These are phyloP conservation scores for Limtongozyma cylindracea DNA, from an alignment of 805 yeast species.

Conservation along the genomic window DNA sequence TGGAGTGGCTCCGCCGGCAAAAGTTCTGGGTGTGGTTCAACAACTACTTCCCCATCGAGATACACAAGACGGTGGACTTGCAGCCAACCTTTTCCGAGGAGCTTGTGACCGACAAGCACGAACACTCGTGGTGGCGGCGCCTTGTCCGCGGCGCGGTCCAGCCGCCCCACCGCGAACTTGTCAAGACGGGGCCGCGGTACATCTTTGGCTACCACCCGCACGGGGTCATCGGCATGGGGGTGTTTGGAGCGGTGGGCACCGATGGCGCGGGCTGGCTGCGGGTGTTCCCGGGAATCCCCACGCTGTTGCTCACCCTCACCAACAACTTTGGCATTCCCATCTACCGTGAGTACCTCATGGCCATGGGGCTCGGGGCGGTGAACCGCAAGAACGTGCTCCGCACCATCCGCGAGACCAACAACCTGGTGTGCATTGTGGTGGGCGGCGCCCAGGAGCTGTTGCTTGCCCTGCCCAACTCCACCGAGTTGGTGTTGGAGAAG, in stretches of 20 bases:
- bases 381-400: conserved; percentile 45
- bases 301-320: conserved; percentile 59
- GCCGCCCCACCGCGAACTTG: conserved; percentile 8
- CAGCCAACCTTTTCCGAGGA: conserved; percentile 45
- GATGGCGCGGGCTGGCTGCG: conserved; percentile 51
- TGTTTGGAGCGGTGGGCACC: conserved; percentile 61
- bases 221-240: conserved; percentile 85
- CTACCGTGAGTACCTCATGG: conserved; percentile 62
- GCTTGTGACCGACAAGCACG: conserved; percentile 11
- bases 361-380: conserved; percentile 71
- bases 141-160: conserved; percentile 12
- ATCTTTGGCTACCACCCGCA: conserved; percentile 92
- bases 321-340: conserved; percentile 71
- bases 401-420: conserved; percentile 31
- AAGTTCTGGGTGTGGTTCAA: conserved; percentile 49
- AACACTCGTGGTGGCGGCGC: no score
- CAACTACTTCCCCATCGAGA: conserved; percentile 52
- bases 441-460: conserved; percentile 93
- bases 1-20: conserved; percentile 27
- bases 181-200: conserved; percentile 43
- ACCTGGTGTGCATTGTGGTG: conserved; percentile 69
- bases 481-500: conserved; percentile 32
- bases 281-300: conserved; percentile 67
- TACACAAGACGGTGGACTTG: conserved; percentile 43
- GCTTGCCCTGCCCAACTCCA: conserved; percentile 10